Evolutionary conservation across 495 filamentous ascomycete species (phyloP).

Genomic region (Cudoniella acicularis): DNA sequence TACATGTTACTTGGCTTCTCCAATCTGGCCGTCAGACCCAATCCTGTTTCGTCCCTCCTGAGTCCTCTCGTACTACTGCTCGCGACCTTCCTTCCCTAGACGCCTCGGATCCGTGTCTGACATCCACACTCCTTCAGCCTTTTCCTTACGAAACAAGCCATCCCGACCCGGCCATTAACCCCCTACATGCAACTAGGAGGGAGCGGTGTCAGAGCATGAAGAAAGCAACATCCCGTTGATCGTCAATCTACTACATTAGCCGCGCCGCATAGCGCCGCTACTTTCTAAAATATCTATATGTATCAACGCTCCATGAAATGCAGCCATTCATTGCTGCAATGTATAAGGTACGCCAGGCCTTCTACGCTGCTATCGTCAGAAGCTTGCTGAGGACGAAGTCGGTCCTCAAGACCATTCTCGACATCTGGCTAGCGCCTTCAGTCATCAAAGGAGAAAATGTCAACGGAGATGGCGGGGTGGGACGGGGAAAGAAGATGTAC

Average conservation of each 20-base stretch:
- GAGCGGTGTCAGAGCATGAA: constrained; percentile 7
- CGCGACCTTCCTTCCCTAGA: constrained; percentile 16
- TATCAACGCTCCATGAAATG: constrained; percentile 28
- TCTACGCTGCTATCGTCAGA: constrained; percentile 33
- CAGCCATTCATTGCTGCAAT: constrained; percentile 30
- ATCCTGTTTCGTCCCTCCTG: not conserved
- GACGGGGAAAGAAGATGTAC: not conserved
- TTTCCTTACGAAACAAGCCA: constrained; percentile 6
- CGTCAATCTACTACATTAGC: constrained; percentile 14
- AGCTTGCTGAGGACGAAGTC: constrained; percentile 49
- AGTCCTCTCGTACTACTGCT: constrained; percentile 8
- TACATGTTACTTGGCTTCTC: constrained; percentile 18
- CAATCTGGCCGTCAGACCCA: constrained; percentile 2
- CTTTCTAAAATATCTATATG: constrained; percentile 25
- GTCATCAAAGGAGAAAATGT: constrained; percentile 33
- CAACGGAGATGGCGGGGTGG: constrained; percentile 11
- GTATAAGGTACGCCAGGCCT: constrained; percentile 26
- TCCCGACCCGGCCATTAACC: not conserved
- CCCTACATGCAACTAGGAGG: constrained; percentile 1
- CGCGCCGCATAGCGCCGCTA: constrained; percentile 17
- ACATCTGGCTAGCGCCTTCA: constrained; percentile 43
- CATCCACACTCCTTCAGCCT: constrained; percentile 1
- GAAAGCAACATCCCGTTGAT: constrained; percentile 6
- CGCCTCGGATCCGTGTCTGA: not conserved
- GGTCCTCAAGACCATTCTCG: constrained; percentile 45